Evolutionary conservation across 1,284 basidiomycete species (phyloP).

Genomic region (Ustilago vetiveriae): DNA sequence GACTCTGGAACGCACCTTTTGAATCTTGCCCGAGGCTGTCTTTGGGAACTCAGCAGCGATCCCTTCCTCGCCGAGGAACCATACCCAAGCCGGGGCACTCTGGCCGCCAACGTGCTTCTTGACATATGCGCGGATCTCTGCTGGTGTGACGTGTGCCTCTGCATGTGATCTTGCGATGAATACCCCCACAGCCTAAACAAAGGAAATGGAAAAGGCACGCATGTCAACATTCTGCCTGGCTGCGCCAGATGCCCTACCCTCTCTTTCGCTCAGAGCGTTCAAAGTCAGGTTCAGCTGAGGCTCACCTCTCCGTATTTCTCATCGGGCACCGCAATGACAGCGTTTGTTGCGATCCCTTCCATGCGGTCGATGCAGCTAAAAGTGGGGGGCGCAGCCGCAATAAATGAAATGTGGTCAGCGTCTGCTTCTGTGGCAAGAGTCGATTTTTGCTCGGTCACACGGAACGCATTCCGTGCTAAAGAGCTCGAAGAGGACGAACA

Average conservation of each 20-base stretch:
- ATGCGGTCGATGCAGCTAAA: conserved; percentile 73
- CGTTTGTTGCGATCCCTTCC: conserved; percentile 76
- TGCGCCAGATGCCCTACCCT: neutral
- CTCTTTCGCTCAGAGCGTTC: neutral
- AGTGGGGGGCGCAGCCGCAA: conserved; percentile 3
- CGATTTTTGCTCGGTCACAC: neutral
- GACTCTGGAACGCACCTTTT: conserved; percentile 73
- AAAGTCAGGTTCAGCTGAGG: neutral
- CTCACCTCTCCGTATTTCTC: conserved; percentile 64
- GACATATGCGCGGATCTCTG: conserved; percentile 68
- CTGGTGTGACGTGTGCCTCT: conserved; percentile 67
- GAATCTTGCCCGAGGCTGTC: conserved; percentile 86
- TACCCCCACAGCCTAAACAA: conserved; percentile 50
- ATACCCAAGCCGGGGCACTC: conserved; percentile 78
- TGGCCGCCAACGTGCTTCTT: conserved; percentile 51
- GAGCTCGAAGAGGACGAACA: neutral
- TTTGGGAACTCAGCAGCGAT: conserved; percentile 76
- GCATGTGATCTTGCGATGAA: conserved; percentile 46
- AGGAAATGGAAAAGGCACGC: neutral
- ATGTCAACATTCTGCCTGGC: neutral
- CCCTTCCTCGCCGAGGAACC: conserved; percentile 79
- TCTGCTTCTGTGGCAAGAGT: conserved; percentile 1
- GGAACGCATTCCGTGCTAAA: neutral
- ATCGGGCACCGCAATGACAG: conserved; percentile 79
- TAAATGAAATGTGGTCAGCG: conserved; percentile 14